phyloP scores from a whole-genome alignment of 2,329 filamentous ascomycete genomes.

The Dactylonectria estremocensis region DNA sequence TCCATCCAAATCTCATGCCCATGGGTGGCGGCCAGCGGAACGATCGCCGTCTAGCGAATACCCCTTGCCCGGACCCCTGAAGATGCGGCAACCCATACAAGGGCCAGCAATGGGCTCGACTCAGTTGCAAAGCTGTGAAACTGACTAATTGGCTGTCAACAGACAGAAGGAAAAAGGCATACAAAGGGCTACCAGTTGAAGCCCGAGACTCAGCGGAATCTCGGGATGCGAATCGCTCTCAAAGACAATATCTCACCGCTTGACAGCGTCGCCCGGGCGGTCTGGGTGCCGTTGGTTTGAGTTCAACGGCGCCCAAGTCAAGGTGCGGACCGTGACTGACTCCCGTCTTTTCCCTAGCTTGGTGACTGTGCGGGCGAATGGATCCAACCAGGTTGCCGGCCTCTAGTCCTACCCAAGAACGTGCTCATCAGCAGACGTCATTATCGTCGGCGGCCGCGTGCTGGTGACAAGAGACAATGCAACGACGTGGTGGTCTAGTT shows the following conservation, averaged over 20 bases:
- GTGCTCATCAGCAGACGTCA: constrained; percentile 35
- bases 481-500: neutral
- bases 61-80: constrained; percentile 6
- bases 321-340: constrained; percentile 49
- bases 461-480: constrained; percentile 15
- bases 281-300: constrained; percentile 42
- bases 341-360: constrained; percentile 50
- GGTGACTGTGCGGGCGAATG: constrained; percentile 40
- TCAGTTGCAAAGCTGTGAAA: neutral
- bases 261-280: constrained; percentile 27
- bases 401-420: constrained; percentile 24
- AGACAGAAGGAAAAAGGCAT: neutral
- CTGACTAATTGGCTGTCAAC: neutral
- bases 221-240: constrained; percentile 9
- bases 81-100: neutral
- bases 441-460: constrained; percentile 16
- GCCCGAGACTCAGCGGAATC: constrained; percentile 11
- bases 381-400: constrained; percentile 42
- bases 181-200: neutral
- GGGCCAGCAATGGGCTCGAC: neutral
- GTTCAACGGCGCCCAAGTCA: constrained; percentile 48
- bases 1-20: neutral
- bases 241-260: constrained; percentile 38
- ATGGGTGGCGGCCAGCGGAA: neutral
- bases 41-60: neutral